These are phyloP conservation scores for Friedmanniomyces endolithicus DNA, from an alignment of 495 filamentous ascomycete species.

Conservation along the genomic window DNA sequence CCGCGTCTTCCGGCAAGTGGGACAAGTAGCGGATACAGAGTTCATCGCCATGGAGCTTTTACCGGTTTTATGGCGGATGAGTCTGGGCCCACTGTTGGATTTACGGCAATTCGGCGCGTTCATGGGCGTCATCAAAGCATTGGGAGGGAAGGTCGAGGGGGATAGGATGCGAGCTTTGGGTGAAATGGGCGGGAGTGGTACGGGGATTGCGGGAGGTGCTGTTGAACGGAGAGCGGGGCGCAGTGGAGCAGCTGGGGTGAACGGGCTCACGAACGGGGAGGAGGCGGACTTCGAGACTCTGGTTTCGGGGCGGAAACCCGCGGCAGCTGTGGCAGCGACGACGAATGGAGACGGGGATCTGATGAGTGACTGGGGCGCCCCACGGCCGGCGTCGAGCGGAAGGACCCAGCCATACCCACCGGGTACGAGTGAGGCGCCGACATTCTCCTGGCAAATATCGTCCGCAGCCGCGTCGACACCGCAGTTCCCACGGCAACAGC, in stretches of 20 bases:
- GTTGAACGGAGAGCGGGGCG: neutral
- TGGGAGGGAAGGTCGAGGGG: conserved; percentile 69
- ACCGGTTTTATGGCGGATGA: conserved; percentile 83
- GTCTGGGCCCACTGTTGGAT: conserved; percentile 75
- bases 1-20: conserved; percentile 69
- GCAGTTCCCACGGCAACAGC: conserved; percentile 17
- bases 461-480: conserved; percentile 20
- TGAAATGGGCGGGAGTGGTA: conserved; percentile 50
- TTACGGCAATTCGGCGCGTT: conserved; percentile 76
- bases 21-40: conserved; percentile 72
- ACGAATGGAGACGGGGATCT: conserved; percentile 30
- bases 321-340: conserved; percentile 5
- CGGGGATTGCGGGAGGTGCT: neutral
- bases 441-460: conserved; percentile 37
- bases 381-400: conserved; percentile 12
- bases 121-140: conserved; percentile 69
- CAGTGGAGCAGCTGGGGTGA: conserved; percentile 34
- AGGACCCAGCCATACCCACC: neutral
- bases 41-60: conserved; percentile 86
- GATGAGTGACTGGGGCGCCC: conserved; percentile 29
- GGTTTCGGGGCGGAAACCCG: conserved; percentile 57
- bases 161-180: conserved; percentile 80
- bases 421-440: conserved; percentile 25
- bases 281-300: conserved; percentile 74
- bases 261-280: conserved; percentile 40